Percentiles rank a stretch among this genome's conserved stretches.
Evolutionary conservation across 495 filamentous ascomycete genomes (phyloP).

Genomic region (Penicillium mononematosum): DNA sequence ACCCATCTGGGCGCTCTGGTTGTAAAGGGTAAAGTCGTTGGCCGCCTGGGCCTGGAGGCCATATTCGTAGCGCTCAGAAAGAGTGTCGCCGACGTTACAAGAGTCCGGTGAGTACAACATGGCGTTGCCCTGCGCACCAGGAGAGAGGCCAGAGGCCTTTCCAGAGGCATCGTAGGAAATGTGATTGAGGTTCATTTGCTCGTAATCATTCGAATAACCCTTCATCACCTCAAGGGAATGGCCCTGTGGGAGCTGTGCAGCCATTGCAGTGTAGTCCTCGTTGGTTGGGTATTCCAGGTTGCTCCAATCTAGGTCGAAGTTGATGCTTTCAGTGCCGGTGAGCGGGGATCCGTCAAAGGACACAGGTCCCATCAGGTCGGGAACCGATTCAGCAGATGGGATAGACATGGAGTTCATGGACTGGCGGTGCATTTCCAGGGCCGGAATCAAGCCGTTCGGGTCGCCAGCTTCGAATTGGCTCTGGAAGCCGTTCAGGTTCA

Average conservation of each 20-base stretch:
- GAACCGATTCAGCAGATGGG: slow-evolving; percentile 25
- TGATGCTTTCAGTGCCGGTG: slow-evolving; percentile 31
- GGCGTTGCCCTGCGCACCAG: slow-evolving; percentile 58
- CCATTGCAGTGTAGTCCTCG: slow-evolving; percentile 35
- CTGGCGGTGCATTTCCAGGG: slow-evolving; percentile 26
- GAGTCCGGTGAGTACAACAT: slow-evolving; percentile 64
- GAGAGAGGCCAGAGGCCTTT: slow-evolving; percentile 55
- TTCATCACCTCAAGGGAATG: slow-evolving; percentile 30
- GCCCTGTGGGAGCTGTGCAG: slow-evolving; percentile 31
- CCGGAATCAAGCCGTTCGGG: slow-evolving; percentile 36
- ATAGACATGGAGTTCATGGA: slow-evolving; percentile 31
- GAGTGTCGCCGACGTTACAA: slow-evolving; percentile 29
- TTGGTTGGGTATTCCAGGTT: slow-evolving; percentile 34
- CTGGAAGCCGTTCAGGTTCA: slow-evolving; percentile 52
- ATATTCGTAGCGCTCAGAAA: slow-evolving; percentile 47
- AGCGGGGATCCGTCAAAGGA: slow-evolving; percentile 27
- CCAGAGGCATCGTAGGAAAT: neutral
- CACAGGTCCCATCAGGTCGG: slow-evolving; percentile 24
- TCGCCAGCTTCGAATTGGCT: slow-evolving; percentile 53
- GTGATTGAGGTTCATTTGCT: slow-evolving; percentile 8
- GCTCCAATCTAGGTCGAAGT: slow-evolving; percentile 40
- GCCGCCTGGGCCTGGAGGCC: slow-evolving; percentile 28
- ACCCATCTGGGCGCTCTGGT: slow-evolving; percentile 6
- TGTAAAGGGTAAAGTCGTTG: slow-evolving; percentile 50
- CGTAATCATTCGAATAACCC: slow-evolving; percentile 25